Conservation (phyloP, 176 grass and related monocot genomes). For the Bolboschoenus planiculmis region DNA sequence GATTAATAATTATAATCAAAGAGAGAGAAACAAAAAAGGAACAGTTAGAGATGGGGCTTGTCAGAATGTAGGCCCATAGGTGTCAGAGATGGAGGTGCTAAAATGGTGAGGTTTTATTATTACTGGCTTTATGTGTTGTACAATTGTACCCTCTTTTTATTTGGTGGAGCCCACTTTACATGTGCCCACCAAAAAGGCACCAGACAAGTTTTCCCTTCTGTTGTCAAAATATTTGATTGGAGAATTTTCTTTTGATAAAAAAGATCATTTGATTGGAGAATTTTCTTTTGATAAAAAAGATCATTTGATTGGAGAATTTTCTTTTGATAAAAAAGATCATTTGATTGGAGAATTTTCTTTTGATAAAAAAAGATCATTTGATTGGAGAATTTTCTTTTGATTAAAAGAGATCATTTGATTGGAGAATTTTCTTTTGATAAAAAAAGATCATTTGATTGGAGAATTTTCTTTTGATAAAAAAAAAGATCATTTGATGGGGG, state of each 20-base stretch:
- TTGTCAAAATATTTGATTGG: neutral
- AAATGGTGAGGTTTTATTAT: neutral
- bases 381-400: too few species aligned
- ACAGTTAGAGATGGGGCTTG: neutral
- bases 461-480: too few species aligned
- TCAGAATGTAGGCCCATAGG: neutral
- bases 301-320: neutral
- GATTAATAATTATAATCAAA: too few species aligned
- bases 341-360: neutral
- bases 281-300: too few species aligned
- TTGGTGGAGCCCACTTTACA: neutral
- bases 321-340: too few species aligned
- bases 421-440: too few species aligned
- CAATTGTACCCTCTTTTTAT: neutral
- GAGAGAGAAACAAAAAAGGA: neutral
- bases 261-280: neutral
- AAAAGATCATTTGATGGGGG: neutral
- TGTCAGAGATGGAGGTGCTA: neutral
- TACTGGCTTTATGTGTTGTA: neutral
- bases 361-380: too few species aligned
- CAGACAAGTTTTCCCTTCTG: neutral
- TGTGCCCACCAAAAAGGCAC: neutral
- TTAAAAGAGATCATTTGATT: too few species aligned
- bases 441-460: neutral
- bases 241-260: too few species aligned